Evolutionary conservation across 345 rosid species (phyloP).

Genomic region (Moricandia arvensis): DNA sequence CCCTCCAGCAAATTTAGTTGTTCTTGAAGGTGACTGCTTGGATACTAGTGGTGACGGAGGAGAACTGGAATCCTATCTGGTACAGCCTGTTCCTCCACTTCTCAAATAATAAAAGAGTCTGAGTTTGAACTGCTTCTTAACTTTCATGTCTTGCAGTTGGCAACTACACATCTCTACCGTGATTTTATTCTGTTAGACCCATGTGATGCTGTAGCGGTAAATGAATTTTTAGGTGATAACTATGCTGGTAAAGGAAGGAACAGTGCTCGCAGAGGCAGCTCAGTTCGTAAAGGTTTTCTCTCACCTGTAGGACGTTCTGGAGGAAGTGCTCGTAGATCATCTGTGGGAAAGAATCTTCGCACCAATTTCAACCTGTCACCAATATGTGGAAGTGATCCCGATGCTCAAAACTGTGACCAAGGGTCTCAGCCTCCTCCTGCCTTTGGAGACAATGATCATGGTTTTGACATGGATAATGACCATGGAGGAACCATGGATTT

Average conservation of each 20-base stretch:
- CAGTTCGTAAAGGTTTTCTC: constrained; percentile 51
- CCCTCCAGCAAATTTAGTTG: constrained; percentile 93
- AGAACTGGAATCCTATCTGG: constrained; percentile 95
- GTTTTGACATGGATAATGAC: constrained; percentile 51
- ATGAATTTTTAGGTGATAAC: constrained; percentile 50
- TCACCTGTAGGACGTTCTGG: constrained; percentile 63
- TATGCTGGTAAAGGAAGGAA: constrained; percentile 44
- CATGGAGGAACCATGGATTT: constrained; percentile 49
- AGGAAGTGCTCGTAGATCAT: constrained; percentile 60
- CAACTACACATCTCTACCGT: constrained; percentile 72
- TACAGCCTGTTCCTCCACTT: constrained; percentile 36
- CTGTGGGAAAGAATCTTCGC: constrained; percentile 54
- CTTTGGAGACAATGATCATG: constrained; percentile 43
- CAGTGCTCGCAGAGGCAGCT: constrained; percentile 44
- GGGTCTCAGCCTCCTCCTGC: constrained; percentile 35
- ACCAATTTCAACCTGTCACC: constrained; percentile 47
- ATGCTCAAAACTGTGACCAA: constrained; percentile 38
- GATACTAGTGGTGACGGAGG: constrained; percentile 73
- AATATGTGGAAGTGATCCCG: constrained; percentile 34
- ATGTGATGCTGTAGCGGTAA: constrained; percentile 61
- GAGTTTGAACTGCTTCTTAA: constrained; percentile 10
- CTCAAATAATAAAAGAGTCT: background rate
- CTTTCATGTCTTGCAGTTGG: constrained; percentile 60
- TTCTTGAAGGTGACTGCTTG: constrained; percentile 90
- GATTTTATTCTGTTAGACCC: constrained; percentile 89